phyloP scores from a whole-genome alignment of 192 early-diverging fungal species.

The Podila epigama region DNA sequence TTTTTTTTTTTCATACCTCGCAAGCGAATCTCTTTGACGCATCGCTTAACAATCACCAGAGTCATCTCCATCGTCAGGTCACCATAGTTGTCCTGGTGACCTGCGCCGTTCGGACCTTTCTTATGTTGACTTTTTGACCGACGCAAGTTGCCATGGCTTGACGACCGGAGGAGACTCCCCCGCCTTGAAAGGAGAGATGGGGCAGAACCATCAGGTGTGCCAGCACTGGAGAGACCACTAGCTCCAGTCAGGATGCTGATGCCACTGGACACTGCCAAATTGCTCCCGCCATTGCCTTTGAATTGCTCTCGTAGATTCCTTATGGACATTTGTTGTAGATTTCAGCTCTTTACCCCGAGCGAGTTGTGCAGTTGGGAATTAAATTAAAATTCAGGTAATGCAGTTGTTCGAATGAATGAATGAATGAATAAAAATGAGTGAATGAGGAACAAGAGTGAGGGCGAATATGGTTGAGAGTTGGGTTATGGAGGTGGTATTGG shows the following conservation, averaged over 20 bases:
- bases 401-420: too few relatives aligned
- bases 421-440: too few relatives aligned
- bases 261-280: slow-evolving; percentile 20
- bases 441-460: not conserved
- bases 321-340: slow-evolving; percentile 17
- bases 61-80: slow-evolving; percentile 47
- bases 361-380: too few relatives aligned
- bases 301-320: slow-evolving; percentile 46
- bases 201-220: slow-evolving; percentile 8
- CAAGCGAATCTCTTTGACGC: slow-evolving; percentile 44
- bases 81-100: not conserved
- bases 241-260: slow-evolving; percentile 20
- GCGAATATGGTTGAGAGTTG: too few relatives aligned
- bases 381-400: too few relatives aligned
- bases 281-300: slow-evolving; percentile 14
- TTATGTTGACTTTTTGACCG: slow-evolving; percentile 27
- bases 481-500: too few relatives aligned
- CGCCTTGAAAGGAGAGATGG: slow-evolving; percentile 18
- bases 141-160: slow-evolving; percentile 26
- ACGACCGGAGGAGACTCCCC: slow-evolving; percentile 13
- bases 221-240: slow-evolving; percentile 9
- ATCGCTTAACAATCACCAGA: slow-evolving; percentile 38
- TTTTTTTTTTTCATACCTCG: too few relatives aligned
- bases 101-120: slow-evolving; percentile 17
- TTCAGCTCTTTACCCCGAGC: too few relatives aligned